Evolutionary conservation across 179 eudicot species (phyloP).

Genomic region (Beta macrorhiza): DNA sequence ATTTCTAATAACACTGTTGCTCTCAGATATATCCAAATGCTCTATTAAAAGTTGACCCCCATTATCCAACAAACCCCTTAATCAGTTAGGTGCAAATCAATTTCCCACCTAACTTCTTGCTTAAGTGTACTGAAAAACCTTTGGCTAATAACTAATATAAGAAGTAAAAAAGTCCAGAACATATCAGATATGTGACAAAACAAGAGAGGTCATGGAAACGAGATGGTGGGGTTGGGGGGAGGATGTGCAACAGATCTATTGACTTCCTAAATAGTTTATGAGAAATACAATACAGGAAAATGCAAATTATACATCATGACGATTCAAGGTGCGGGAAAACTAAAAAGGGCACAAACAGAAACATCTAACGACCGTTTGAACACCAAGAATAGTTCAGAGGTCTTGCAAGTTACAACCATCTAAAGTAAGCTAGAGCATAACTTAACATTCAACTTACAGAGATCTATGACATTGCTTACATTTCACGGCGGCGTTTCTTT

Average conservation of each 20-base stretch:
- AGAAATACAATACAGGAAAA: conserved; percentile 12
- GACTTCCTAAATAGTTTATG: conserved; percentile 10
- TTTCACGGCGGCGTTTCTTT: conserved; percentile 69
- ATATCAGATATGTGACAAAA: neutral
- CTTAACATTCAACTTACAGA: conserved; percentile 17
- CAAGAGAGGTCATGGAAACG: neutral
- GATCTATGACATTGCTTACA: conserved; percentile 29
- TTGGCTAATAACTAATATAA: neutral
- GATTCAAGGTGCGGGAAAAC: conserved; percentile 18
- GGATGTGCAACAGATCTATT: neutral
- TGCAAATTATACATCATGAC: conserved; percentile 19
- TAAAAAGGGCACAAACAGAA: neutral
- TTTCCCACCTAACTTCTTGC: conserved; percentile 7
- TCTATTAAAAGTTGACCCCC: neutral
- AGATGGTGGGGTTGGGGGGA: neutral
- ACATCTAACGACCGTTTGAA: conserved; percentile 8
- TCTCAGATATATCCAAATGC: neutral
- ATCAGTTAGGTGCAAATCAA: neutral
- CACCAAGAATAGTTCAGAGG: conserved; percentile 15
- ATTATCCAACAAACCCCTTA: neutral
- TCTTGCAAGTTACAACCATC: conserved; percentile 6
- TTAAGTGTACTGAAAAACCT: neutral
- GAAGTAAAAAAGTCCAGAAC: neutral
- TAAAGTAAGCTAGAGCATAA: conserved; percentile 19
- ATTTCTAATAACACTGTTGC: neutral